Base-by-base conservation (phyloP, 805 yeast species). In the Candida coleopterorum region DNA sequence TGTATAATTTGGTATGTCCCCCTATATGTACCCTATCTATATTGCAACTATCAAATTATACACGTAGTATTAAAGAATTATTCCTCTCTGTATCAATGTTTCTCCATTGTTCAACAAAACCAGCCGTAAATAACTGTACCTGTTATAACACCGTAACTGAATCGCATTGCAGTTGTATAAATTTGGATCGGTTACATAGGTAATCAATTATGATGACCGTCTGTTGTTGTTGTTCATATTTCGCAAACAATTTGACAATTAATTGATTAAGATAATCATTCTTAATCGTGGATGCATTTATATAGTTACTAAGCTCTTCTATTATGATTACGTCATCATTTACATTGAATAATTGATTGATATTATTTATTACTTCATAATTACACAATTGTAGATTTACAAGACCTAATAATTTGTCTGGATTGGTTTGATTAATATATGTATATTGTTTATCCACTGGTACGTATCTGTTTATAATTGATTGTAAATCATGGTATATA, bases 381-480 rank as follows among this genome's bases (percentile, higher is more conserved):
- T 44, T 44, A 11, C 44, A 30, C 2, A 10, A 8, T 10, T 39
- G 26, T 9, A 25, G 15, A 5, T 22, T 22, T 10, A 26, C 15
- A 10, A 21, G 4, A 9, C 5, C 6, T 24, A 32, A 28, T 25
- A 30, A 41, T 15, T 16, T 27, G 33, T 26, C 40, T 29, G 33
- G 50, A 29, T 22, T 26, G 8, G 46, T 46, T 11, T 29, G 35
- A 25, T 46, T 46, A 4, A 42, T 37, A 30, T 36, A 39, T 15
- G 39, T 35, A n/a, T 23, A 26, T 22, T 18, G 33, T 12, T 15
- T 18, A 6, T 29, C 28, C 5, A n/a, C 25, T 8, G 39, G 21
- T 18, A 31, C 4, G 10, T 14, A 16, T 6, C n/a, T 18, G 5
- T 11, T 14, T 5, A 25, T 14, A 16, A 15, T 16, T 7, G 12